Base-by-base conservation (phyloP, 805 yeast genomes). In the Kodamaea lidongshanica region DNA sequence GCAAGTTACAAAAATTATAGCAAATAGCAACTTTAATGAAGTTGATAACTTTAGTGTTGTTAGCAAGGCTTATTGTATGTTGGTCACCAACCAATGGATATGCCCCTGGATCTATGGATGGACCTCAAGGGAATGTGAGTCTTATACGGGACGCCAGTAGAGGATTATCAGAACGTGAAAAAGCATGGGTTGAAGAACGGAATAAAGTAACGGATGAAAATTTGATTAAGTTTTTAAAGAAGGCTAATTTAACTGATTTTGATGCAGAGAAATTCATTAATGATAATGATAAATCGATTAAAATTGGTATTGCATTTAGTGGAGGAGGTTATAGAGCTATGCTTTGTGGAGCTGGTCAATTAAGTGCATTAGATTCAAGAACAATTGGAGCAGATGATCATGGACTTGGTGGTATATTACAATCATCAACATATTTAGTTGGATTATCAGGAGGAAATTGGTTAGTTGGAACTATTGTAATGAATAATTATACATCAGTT, bases 291-390 rank as follows among this genome's bases (percentile, higher is more conserved):
- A 45, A 56, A 21, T 47, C 74, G 6, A 61, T 71, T 34, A 62
- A 67, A 28, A 60, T 80, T 24, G 87, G 75, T 5, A 20, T 50
- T 8, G 56, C 86, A 5, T 75, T 78, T 42, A 69, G 84, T 10
- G 95, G 95, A 25, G 95, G 96, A 49, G 95, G 95, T 3, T 86
- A 83, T 54, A 70, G 96, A 38, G 94, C 95, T 19, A 83, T 86
- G 88, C 65, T 79, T 67, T 31, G 41, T 3, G 70, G 69, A 2
- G 69, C 69, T 2, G 70, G 70, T 5, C 62, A 61, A 33, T 37
- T 62, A 26, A 32, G 62, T 9, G 70, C 65, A 0, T 45, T 62
- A 18, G 70, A 65, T 33, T 49, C 48, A 33, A 39, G 69, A 28
- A 58, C 57, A 11, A 25, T 33, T 10, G 53, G 51, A 10, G 48